Conservation (phyloP, 2,329 filamentous ascomycete species). For the Epichloe baconii region DNA sequence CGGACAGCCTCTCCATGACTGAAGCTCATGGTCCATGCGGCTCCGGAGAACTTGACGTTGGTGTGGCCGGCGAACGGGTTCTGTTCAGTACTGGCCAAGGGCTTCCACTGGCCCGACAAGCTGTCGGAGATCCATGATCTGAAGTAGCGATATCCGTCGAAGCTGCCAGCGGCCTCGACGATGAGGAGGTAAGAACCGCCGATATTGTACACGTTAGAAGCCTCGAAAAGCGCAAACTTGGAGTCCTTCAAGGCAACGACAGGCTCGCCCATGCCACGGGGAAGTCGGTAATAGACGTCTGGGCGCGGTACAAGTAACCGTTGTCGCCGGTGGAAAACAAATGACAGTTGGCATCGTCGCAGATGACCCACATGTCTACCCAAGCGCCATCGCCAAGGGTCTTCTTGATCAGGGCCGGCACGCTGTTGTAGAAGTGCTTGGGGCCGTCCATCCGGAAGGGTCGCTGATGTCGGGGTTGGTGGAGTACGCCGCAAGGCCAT, state of each 20-base stretch:
- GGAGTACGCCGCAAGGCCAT: neutral
- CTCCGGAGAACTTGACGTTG: constrained; percentile 33
- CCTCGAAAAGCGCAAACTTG: constrained; percentile 47
- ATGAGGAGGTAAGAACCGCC: constrained; percentile 51
- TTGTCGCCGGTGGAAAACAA: constrained; percentile 57
- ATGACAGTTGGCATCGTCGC: constrained; percentile 48
- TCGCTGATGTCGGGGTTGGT: constrained; percentile 2
- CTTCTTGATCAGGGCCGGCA: constrained; percentile 22
- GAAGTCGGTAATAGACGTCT: constrained; percentile 50
- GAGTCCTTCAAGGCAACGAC: constrained; percentile 34
- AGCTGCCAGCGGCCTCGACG: constrained; percentile 44
- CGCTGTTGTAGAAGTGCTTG: neutral
- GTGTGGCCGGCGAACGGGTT: constrained; percentile 55
- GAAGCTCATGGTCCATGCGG: constrained; percentile 51
- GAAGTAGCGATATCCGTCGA: constrained; percentile 44
- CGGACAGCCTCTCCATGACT: constrained; percentile 51
- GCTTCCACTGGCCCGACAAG: constrained; percentile 43
- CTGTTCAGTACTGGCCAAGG: constrained; percentile 40
- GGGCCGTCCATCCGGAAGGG: neutral
- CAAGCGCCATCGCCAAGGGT: constrained; percentile 33
- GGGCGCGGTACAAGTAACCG: constrained; percentile 50
- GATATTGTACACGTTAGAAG: constrained; percentile 52
- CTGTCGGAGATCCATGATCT: constrained; percentile 50
- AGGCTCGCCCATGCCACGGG: constrained; percentile 43
- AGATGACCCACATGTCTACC: constrained; percentile 53